Percentiles rank a stretch among this genome's conserved stretches.
Evolutionary conservation across 2,329 filamentous ascomycete species (phyloP).

Genomic region (Cyphellophora europaea): DNA sequence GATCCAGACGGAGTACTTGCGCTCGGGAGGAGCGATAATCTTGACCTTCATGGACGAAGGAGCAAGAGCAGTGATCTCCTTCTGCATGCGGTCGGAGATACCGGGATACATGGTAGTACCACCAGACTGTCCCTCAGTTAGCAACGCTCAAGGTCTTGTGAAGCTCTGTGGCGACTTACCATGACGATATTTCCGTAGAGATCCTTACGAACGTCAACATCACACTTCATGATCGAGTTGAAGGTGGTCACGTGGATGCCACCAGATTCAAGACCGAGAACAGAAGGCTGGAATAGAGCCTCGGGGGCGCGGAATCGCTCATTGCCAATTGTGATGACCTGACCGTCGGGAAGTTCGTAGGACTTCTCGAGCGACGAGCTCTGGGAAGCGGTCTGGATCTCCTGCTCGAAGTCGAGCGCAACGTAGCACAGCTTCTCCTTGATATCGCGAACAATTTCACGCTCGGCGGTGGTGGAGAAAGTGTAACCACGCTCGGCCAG

Average conservation of each 20-base stretch:
- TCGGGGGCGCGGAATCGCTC: constrained; percentile 99
- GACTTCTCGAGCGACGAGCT: constrained; percentile 99
- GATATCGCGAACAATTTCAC: constrained; percentile 99
- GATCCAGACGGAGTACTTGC: constrained; percentile 99
- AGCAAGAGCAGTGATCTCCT: constrained; percentile 99
- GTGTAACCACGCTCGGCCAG: constrained; percentile 98
- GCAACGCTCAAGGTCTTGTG: constrained; percentile 8
- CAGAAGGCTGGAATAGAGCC: constrained; percentile 98
- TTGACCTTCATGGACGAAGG: constrained; percentile 99
- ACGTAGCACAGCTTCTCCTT: constrained; percentile 99
- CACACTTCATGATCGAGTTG: constrained; percentile 99
- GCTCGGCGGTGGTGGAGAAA: constrained; percentile 99
- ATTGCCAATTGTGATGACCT: constrained; percentile 99
- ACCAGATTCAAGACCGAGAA: constrained; percentile 94
- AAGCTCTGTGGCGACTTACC: constrained; percentile 59
- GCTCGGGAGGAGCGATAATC: constrained; percentile 99
- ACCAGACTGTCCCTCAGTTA: constrained; percentile 64
- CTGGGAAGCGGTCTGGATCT: constrained; percentile 99
- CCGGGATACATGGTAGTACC: constrained; percentile 99
- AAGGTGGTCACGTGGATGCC: constrained; percentile 99
- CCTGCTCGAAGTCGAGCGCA: constrained; percentile 99
- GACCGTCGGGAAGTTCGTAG: constrained; percentile 97
- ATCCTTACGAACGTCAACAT: constrained; percentile 99
- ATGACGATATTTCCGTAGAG: constrained; percentile 99
- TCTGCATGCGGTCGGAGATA: constrained; percentile 99